A percentile compares a stretch with the other conserved stretches of the same genome.
These are phyloP conservation scores for Mimosa bimucronata DNA, from an alignment of 306 rosid genomes.

Conservation along the genomic window DNA sequence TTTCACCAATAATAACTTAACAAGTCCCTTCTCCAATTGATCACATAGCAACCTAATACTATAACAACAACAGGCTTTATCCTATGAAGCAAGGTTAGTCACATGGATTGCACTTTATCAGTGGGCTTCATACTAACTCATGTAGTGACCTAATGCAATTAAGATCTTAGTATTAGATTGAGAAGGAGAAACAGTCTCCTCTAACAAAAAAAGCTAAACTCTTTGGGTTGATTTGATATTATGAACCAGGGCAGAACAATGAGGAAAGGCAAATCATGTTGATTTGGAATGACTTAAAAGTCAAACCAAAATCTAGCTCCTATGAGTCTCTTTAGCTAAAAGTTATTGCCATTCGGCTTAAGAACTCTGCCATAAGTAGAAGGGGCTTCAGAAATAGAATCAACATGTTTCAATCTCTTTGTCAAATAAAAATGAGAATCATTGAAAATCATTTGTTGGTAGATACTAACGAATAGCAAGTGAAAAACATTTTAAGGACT, in stretches of 20 bases:
- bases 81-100: not conserved
- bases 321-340: conserved; percentile 9
- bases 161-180: not conserved
- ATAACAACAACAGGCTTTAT: not conserved
- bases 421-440: conserved; percentile 23
- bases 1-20: not conserved
- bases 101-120: not conserved
- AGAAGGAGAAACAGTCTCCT: not conserved
- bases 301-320: conserved; percentile 12
- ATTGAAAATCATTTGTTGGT: not conserved
- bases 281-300: conserved; percentile 15
- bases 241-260: conserved; percentile 38
- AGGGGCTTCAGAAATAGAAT: conserved; percentile 20
- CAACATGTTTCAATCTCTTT: conserved; percentile 14
- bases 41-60: not conserved
- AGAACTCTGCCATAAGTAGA: conserved; percentile 29
- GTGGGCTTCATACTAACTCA: too few species aligned
- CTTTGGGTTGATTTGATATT: conserved; percentile 24
- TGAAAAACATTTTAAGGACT: not conserved
- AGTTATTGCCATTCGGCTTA: conserved; percentile 23
- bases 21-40: not conserved
- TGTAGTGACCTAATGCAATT: too few species aligned
- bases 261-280: conserved; percentile 33
- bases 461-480: not conserved
- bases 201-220: not conserved